phyloP scores from a whole-genome alignment of 345 rosid genomes.

The Populus pruinosa region DNA sequence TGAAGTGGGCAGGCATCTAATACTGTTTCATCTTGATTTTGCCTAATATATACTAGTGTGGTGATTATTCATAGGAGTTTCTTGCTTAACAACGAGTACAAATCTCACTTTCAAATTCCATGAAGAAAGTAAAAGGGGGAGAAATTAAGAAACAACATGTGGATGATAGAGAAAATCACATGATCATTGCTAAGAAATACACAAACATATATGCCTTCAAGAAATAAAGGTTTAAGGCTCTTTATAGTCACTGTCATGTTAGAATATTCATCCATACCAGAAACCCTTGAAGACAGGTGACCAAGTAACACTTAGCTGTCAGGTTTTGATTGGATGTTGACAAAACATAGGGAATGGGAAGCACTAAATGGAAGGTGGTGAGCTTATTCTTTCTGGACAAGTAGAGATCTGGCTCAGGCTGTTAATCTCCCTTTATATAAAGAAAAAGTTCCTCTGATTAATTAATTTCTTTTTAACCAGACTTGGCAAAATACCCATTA shows the following conservation, averaged over 20 bases:
- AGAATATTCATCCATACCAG: slow-evolving; percentile 25
- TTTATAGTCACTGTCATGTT: slow-evolving; percentile 18
- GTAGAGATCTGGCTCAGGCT: slow-evolving; percentile 47
- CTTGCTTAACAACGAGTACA: background rate
- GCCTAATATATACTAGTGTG: background rate
- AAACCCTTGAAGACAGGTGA: slow-evolving; percentile 25
- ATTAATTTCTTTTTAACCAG: no score
- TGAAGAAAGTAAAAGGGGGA: slow-evolving; percentile 10
- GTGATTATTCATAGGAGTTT: background rate
- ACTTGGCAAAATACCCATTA: slow-evolving; percentile 18
- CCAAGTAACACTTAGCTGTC: slow-evolving; percentile 36
- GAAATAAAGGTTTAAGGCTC: slow-evolving; percentile 21
- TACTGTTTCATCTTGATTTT: background rate
- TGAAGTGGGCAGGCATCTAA: background rate
- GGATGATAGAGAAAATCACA: slow-evolving; percentile 36
- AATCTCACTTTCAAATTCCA: background rate
- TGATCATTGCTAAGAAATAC: slow-evolving; percentile 13
- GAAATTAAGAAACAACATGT: slow-evolving; percentile 21
- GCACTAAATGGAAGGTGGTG: slow-evolving; percentile 43
- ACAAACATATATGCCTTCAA: background rate
- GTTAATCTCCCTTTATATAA: slow-evolving; percentile 14
- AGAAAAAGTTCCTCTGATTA: slow-evolving; percentile 19
- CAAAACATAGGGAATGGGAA: slow-evolving; percentile 37
- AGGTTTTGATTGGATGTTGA: slow-evolving; percentile 30
- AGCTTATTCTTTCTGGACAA: slow-evolving; percentile 30